phyloP scores from a whole-genome alignment of 768 basidiomycete species.

The Pseudohyphozyma bogoriensis region DNA sequence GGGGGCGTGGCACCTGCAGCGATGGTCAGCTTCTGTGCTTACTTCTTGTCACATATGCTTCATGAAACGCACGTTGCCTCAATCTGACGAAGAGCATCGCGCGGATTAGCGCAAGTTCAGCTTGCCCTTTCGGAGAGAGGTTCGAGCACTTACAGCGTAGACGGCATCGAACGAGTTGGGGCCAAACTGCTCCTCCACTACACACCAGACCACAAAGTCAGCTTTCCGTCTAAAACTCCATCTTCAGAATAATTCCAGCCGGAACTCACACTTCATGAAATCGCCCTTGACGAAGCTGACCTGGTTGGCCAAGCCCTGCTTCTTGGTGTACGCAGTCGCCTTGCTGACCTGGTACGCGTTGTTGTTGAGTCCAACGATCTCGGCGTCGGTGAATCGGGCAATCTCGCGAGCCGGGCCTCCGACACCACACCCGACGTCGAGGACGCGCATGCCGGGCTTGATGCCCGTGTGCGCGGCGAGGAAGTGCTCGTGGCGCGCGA shows the following conservation, averaged over 20 bases:
- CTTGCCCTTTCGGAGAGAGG: too few species aligned
- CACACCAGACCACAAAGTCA: too few species aligned
- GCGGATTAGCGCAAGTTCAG: too few species aligned
- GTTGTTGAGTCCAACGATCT: constrained; percentile 76
- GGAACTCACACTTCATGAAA: constrained; percentile 96
- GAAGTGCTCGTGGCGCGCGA: constrained; percentile 93
- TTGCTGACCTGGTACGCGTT: constrained; percentile 87
- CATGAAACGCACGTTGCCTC: too few species aligned
- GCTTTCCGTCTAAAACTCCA: too few species aligned
- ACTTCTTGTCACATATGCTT: too few species aligned
- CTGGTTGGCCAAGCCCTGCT: constrained; percentile 62
- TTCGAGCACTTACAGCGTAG: too few species aligned
- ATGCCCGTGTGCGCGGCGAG: constrained; percentile 77
- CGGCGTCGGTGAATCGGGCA: constrained; percentile 73
- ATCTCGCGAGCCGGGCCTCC: constrained; percentile 96
- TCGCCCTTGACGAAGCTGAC: constrained; percentile 82
- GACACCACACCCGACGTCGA: constrained; percentile 94
- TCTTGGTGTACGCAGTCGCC: constrained; percentile 71
- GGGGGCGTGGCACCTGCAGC: constrained; percentile 87
- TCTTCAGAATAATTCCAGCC: too few species aligned
- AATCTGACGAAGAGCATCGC: too few species aligned
- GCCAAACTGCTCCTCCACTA: constrained; percentile 81
- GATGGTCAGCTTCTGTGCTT: too few species aligned
- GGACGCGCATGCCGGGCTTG: constrained; percentile 82
- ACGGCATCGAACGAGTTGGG: constrained; percentile 90